Evolutionary conservation across 2,329 filamentous ascomycete species (phyloP).

Genomic region (Emergomyces orientalis): DNA sequence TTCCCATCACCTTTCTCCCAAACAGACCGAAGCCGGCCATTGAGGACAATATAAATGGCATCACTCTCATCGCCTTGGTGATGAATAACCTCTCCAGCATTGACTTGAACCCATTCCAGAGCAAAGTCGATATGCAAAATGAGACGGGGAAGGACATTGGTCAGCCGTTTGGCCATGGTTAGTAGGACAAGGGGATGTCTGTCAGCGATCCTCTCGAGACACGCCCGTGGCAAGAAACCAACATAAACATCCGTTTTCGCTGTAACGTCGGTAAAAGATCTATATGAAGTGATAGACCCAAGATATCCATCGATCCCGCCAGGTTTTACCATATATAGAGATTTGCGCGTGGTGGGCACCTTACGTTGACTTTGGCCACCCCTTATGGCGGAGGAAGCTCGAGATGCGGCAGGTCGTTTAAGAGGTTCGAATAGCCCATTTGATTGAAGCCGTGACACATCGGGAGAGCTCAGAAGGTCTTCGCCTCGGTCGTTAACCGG

Average conservation of each 20-base stretch:
- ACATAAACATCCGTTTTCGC: constrained; percentile 98
- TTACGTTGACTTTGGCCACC: constrained; percentile 28
- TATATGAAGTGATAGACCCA: constrained; percentile 85
- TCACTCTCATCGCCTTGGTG: constrained; percentile 93
- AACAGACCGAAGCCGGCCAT: constrained; percentile 78
- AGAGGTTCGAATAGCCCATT: constrained; percentile 39
- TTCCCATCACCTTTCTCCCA: constrained; percentile 71
- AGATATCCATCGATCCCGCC: constrained; percentile 91
- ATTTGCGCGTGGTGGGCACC: constrained; percentile 48
- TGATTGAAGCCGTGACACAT: constrained; percentile 19
- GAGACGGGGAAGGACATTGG: constrained; percentile 74
- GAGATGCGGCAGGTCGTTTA: constrained; percentile 38
- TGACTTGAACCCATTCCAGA: constrained; percentile 95
- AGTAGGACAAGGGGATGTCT: constrained; percentile 83
- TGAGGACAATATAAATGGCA: constrained; percentile 95
- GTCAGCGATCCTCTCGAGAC: constrained; percentile 86
- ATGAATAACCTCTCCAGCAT: constrained; percentile 88
- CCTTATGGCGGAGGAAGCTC: constrained; percentile 20
- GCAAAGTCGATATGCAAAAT: constrained; percentile 97
- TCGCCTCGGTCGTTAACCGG: constrained; percentile 54
- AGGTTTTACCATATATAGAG: constrained; percentile 84
- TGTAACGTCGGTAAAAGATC: constrained; percentile 92
- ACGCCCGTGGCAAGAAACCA: constrained; percentile 76
- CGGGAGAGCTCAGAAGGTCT: constrained; percentile 31
- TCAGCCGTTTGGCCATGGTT: constrained; percentile 92